phyloP scores from a whole-genome alignment of 331 rosid species.

The Malus hybrid region DNA sequence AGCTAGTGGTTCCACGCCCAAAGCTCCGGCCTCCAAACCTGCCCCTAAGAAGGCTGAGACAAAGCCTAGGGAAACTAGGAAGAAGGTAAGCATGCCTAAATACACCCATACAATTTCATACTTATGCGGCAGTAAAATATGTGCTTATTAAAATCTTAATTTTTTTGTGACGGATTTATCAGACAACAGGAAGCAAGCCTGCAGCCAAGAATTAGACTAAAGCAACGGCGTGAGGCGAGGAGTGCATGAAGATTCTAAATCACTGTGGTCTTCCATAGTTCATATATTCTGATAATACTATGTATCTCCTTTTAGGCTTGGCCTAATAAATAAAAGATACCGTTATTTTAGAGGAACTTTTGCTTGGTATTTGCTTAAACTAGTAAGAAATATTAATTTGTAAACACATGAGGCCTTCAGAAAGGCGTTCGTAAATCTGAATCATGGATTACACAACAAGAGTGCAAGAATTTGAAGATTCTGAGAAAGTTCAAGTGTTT shows the following conservation, averaged over 20 bases:
- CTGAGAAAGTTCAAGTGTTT: not conserved
- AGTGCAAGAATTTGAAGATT: not conserved
- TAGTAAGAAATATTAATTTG: not conserved
- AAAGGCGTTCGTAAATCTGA: not conserved
- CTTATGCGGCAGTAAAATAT: not conserved
- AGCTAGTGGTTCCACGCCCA: slow-evolving; percentile 31
- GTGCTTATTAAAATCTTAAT: not conserved
- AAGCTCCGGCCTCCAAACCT: slow-evolving; percentile 46
- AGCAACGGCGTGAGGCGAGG: slow-evolving; percentile 6
- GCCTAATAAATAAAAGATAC: slow-evolving; percentile 16
- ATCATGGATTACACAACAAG: not conserved
- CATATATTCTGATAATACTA: not conserved
- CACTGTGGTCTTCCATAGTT: slow-evolving; percentile 3
- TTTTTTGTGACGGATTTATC: not conserved
- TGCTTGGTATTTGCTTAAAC: not conserved
- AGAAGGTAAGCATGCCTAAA: slow-evolving; percentile 38
- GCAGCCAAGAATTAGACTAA: slow-evolving; percentile 20
- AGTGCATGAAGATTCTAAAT: slow-evolving; percentile 1
- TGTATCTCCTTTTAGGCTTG: slow-evolving; percentile 19
- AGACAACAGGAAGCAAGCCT: slow-evolving; percentile 24
- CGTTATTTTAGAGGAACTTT: not conserved
- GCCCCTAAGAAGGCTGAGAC: slow-evolving; percentile 54
- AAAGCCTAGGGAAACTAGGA: slow-evolving; percentile 45
- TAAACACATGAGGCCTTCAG: not conserved
- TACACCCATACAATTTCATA: not conserved